Conservation (phyloP, 2,329 filamentous ascomycete genomes). For the Calonectria pseudoturangicola region DNA sequence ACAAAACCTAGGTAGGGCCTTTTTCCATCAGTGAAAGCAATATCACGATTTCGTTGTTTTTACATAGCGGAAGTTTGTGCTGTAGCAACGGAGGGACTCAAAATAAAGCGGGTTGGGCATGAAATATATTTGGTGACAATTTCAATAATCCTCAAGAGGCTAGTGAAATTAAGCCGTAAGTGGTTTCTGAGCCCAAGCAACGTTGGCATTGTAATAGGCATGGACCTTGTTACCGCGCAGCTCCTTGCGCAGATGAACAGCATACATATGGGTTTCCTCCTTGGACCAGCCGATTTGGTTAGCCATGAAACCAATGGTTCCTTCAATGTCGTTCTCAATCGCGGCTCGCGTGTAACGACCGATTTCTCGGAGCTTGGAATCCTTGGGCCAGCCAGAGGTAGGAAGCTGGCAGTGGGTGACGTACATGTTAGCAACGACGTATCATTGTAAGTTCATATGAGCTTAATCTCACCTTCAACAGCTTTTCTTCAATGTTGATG, state of each 20-base stretch:
- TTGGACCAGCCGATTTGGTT: constrained; percentile 59
- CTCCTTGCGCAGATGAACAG: constrained; percentile 57
- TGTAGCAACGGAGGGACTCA: too few relatives aligned
- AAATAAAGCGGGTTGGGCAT: too few relatives aligned
- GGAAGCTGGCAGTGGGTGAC: constrained; percentile 54
- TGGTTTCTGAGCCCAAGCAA: constrained; percentile 54
- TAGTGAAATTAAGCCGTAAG: neutral
- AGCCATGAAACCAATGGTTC: constrained; percentile 55
- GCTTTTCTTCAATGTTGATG: constrained; percentile 49
- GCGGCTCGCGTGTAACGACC: constrained; percentile 58
- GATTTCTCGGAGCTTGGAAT: constrained; percentile 58
- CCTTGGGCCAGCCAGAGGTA: constrained; percentile 64
- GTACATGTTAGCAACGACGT: neutral
- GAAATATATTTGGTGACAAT: too few relatives aligned
- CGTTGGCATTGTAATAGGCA: constrained; percentile 51
- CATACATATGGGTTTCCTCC: constrained; percentile 56
- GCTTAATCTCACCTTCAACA: constrained; percentile 53
- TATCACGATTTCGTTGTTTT: too few relatives aligned
- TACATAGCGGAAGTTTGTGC: too few relatives aligned
- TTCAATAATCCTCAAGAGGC: neutral
- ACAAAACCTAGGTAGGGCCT: too few relatives aligned
- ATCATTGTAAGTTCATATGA: too few relatives aligned
- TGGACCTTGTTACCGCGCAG: constrained; percentile 48
- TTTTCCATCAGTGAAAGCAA: too few relatives aligned
- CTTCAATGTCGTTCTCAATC: constrained; percentile 59